A percentile compares a stretch with the other conserved stretches of the same genome.
These are phyloP conservation scores for Chaetomium tenue DNA, from an alignment of 495 filamentous ascomycete species.

Conservation along the genomic window DNA sequence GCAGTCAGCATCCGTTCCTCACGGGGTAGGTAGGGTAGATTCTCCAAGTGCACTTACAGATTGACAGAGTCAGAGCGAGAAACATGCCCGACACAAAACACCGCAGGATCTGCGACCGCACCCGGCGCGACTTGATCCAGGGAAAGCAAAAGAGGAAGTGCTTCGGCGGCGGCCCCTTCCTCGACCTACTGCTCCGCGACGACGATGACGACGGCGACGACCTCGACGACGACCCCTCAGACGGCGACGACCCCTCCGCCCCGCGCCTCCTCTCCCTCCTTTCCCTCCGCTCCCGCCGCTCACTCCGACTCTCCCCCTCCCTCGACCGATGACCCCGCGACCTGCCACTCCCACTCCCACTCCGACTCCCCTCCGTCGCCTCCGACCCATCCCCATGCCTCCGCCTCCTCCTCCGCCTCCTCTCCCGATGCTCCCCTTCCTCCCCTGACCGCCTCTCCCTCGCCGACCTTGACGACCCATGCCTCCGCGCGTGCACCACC, in stretches of 20 bases:
- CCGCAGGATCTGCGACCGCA: conserved; percentile 56
- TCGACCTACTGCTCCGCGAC: conserved; percentile 5
- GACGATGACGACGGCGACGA: background rate
- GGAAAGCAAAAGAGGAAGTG: conserved; percentile 53
- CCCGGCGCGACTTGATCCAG: conserved; percentile 51
- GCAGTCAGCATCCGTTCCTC: conserved; percentile 9
- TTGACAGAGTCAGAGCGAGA: conserved; percentile 52
- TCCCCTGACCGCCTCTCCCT: background rate
- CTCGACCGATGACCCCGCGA: conserved; percentile 14
- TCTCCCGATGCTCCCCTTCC: conserved; percentile 10
- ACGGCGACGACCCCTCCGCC: background rate
- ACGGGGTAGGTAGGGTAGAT: background rate
- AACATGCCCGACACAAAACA: conserved; percentile 57
- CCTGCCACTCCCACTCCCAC: conserved; percentile 19
- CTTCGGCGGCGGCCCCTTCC: conserved; percentile 33
- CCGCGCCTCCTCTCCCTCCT: background rate
- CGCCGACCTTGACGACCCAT: background rate
- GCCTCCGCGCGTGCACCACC: conserved; percentile 16
- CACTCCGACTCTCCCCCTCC: conserved; percentile 9
- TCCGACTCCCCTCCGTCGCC: conserved; percentile 13
- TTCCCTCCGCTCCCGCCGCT: background rate
- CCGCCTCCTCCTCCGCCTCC: conserved; percentile 19
- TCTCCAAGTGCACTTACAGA: conserved; percentile 52
- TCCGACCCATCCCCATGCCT: conserved; percentile 26
- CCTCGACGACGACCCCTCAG: background rate